phyloP scores from a whole-genome alignment of 1,284 basidiomycete species.

The Testicularia cyperi region DNA sequence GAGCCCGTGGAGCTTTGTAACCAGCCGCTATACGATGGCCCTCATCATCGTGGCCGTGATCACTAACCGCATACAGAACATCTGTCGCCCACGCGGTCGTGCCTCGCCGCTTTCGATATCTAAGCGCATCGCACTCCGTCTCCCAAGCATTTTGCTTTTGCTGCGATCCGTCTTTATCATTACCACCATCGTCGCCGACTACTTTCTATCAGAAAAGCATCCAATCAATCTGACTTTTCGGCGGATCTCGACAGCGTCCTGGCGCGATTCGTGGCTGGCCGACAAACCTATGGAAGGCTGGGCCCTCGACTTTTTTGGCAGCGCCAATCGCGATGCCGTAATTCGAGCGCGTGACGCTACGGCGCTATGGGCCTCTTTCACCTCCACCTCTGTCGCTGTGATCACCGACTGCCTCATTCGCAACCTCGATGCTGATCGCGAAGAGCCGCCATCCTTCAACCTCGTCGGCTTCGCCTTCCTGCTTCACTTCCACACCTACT shows the following conservation, averaged over 20 bases:
- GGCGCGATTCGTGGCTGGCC: slow-evolving; percentile 31
- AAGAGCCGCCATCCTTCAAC: slow-evolving; percentile 52
- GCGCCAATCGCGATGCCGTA: slow-evolving; percentile 16
- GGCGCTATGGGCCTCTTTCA: slow-evolving; percentile 38
- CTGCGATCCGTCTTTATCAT: slow-evolving; percentile 30
- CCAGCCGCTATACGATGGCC: slow-evolving; percentile 45
- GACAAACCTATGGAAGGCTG: slow-evolving; percentile 22
- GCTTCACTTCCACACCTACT: slow-evolving; percentile 45
- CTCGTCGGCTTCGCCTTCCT: slow-evolving; percentile 50
- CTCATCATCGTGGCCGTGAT: slow-evolving; percentile 45
- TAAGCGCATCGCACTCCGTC: slow-evolving; percentile 36
- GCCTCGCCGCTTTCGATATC: slow-evolving; percentile 19
- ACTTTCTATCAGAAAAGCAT: slow-evolving; percentile 14
- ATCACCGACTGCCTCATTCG: slow-evolving; percentile 34
- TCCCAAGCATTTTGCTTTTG: slow-evolving; percentile 43
- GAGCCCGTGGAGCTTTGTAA: slow-evolving; percentile 47
- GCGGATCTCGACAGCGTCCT: slow-evolving; percentile 5
- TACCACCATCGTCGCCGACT: slow-evolving; percentile 24
- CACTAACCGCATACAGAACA: slow-evolving; percentile 53
- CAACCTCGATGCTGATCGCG: slow-evolving; percentile 41
- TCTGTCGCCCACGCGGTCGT: slow-evolving; percentile 48
- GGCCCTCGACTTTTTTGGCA: slow-evolving; percentile 25
- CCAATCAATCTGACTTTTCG: slow-evolving; percentile 7
- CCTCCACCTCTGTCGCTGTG: slow-evolving; percentile 28
- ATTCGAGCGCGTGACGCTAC: slow-evolving; percentile 29